Base-by-base conservation (phyloP, 176 grass and related monocot genomes). In the Musa schizocarpa region DNA sequence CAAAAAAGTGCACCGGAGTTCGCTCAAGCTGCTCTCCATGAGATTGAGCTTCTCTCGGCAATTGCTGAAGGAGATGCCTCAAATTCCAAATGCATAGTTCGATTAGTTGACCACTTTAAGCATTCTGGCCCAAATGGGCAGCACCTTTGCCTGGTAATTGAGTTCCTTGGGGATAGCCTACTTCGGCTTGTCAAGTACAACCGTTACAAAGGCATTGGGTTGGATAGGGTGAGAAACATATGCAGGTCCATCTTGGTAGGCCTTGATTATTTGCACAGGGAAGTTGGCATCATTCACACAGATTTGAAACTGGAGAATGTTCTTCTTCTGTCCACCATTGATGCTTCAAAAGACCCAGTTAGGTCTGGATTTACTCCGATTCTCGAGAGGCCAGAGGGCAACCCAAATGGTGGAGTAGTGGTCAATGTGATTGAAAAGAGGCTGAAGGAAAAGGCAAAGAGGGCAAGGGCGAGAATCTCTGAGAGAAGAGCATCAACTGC, bases 101-200 rank as follows among this genome's bases (percentile, higher is more conserved):
- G 91, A 71, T 64, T 99, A 75, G 78, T 99, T 74, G 95, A 99
- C 52, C 88, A 99, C 83, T 99, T 99, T 69, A 99, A 87, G 79
- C 95, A 99, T 50, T 4, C 81, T 4, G 95, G 95, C 3, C 95
- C 95, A 0, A 99, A 99, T 63, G 95, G 95, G 65, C 95, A 99
- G 79, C 95, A 99, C 65, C 74, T 94, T 69, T 99, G 95, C 72
- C 91, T 99, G 14, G 88, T 94, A 25, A 89, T 99, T 54, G 95
- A 99, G 74, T 92, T 94, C 77, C 95, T 94, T 19, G 95, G 95
- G n/a, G 95, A 99, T 68, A 99, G 95, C 66, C 88, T 99, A 52
- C 90, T 99, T 68, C 89, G 89, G 79, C 69, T 99, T 27, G 83
- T 99, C 70, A 91, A 88, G 19, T 92, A 99, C 84, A 94, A 99